Evolutionary conservation across 2,329 filamentous ascomycete genomes (phyloP), one percentile per base, ranked within the genome.

Genomic region (Cordyceps cicadae): DNA sequence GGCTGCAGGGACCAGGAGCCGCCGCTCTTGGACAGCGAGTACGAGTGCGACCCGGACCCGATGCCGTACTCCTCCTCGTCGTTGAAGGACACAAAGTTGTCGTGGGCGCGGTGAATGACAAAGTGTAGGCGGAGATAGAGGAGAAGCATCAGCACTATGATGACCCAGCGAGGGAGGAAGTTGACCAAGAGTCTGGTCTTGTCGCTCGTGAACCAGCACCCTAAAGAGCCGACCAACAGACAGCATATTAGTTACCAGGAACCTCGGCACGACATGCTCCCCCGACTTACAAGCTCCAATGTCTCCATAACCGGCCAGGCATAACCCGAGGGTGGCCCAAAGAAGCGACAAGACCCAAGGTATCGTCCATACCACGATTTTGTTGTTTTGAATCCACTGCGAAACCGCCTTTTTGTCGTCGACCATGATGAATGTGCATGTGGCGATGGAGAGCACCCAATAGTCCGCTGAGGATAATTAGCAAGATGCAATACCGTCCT

Each of bases 91-190:
- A 67, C 65, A 62, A 74, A 70, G 12, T 68, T 66, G 41, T 66
- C 68, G 59, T 76, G 74, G 1, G 75, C 72, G 62, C 66, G 71
- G 60, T 73, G 71, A 39, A 77, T 72, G 53, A 76, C 64, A 62
- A 71, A 69, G 64, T 75, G 76, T 12, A 77, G 68, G 14, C 70
- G 68, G 6, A 70, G 65, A 62, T 77, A 77, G 45, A 77, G 70
- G 7, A 60, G 63, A 29, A 76, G 66, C 59, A 77, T 74, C 34
- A 64, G 62, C 52, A 69, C 63, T 53, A 77, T 76, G 58, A 77
- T 76, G 58, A 71, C 34, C 75, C 75, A 76, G 24, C 75, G 69
- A 5, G 73, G 75, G 21, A 76, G 66, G 63, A 77, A 77, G 64
- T 77, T 77, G 45, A 75, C 70, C 7, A 75, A 63, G 2, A 77